phyloP scores from a whole-genome alignment of 805 yeast species.

The Kodamaea leandrae region DNA sequence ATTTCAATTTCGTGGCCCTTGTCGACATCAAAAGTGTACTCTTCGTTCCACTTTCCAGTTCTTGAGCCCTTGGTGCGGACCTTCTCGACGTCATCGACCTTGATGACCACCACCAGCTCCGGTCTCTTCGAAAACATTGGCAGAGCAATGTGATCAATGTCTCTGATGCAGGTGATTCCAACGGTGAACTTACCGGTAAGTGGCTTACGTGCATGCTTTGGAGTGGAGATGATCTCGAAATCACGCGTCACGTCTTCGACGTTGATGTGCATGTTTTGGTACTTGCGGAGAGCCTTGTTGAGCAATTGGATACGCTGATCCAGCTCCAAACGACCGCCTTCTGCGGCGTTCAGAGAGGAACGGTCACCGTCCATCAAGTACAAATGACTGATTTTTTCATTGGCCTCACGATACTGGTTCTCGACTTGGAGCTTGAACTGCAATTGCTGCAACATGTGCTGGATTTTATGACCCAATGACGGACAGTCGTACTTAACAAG shows the following conservation, averaged over 20 bases:
- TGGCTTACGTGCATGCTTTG: slow-evolving; percentile 77
- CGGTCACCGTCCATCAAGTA: slow-evolving; percentile 92
- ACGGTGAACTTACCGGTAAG: slow-evolving; percentile 76
- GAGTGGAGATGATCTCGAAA: slow-evolving; percentile 63
- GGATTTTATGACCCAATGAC: slow-evolving; percentile 89
- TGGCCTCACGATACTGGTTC: slow-evolving; percentile 88
- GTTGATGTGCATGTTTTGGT: slow-evolving; percentile 82
- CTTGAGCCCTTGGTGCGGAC: slow-evolving; percentile 75
- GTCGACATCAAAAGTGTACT: slow-evolving; percentile 75
- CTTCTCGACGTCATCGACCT: slow-evolving; percentile 83
- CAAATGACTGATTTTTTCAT: slow-evolving; percentile 80
- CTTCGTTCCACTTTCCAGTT: slow-evolving; percentile 80
- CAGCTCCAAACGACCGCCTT: slow-evolving; percentile 80
- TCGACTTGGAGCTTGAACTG: slow-evolving; percentile 94
- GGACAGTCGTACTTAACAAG: slow-evolving; percentile 91
- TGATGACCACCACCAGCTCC: slow-evolving; percentile 73
- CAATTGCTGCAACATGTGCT: slow-evolving; percentile 90
- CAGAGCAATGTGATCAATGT: slow-evolving; percentile 88
- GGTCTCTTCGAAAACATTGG: slow-evolving; percentile 76
- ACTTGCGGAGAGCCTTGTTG: slow-evolving; percentile 79
- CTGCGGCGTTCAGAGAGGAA: slow-evolving; percentile 81
- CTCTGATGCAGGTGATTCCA: slow-evolving; percentile 73
- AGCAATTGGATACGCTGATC: slow-evolving; percentile 81
- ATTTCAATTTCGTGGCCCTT: slow-evolving; percentile 91
- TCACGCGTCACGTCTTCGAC: slow-evolving; percentile 63